These are phyloP conservation scores for Serendipita sp. DNA, from an alignment of 768 basidiomycete genomes.

Conservation along the genomic window DNA sequence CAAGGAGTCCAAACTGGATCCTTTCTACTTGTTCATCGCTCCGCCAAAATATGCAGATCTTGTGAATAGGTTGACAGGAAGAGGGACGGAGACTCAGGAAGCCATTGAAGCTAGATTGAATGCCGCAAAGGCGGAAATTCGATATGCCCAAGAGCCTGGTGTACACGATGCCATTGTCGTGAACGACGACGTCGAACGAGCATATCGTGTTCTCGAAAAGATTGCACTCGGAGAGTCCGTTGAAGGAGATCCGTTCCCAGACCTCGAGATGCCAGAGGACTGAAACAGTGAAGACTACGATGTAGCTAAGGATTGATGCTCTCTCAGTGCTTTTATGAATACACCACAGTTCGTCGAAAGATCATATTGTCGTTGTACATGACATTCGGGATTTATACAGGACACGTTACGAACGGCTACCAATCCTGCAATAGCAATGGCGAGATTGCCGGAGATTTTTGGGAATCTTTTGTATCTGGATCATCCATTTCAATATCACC, in stretches of 20 bases:
- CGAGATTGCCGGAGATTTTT: background rate
- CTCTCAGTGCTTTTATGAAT: no score
- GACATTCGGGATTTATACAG: background rate
- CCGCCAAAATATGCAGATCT: slow-evolving; percentile 69
- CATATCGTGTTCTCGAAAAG: slow-evolving; percentile 60
- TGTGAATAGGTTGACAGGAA: slow-evolving; percentile 49
- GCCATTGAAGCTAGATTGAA: slow-evolving; percentile 60
- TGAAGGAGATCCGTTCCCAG: slow-evolving; percentile 49
- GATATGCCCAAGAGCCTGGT: slow-evolving; percentile 62
- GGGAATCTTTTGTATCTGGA: background rate
- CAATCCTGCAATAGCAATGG: background rate
- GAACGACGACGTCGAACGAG: slow-evolving; percentile 76
- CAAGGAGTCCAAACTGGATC: slow-evolving; percentile 56
- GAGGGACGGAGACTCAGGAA: slow-evolving; percentile 71
- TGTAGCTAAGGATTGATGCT: no score
- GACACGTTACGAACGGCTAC: background rate
- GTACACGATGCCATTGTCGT: slow-evolving; percentile 74
- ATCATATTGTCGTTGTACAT: background rate
- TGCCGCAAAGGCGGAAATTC: slow-evolving; percentile 64
- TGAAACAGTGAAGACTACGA: background rate
- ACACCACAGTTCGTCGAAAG: no score
- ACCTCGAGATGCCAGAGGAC: slow-evolving; percentile 17
- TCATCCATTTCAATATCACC: background rate
- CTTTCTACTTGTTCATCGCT: slow-evolving; percentile 82
- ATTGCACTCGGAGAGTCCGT: slow-evolving; percentile 58